Percentiles rank a stretch among this genome's conserved stretches.
phyloP scores from a whole-genome alignment of 108 stramenopile species.

The Pseudonitzschia multiseries region DNA sequence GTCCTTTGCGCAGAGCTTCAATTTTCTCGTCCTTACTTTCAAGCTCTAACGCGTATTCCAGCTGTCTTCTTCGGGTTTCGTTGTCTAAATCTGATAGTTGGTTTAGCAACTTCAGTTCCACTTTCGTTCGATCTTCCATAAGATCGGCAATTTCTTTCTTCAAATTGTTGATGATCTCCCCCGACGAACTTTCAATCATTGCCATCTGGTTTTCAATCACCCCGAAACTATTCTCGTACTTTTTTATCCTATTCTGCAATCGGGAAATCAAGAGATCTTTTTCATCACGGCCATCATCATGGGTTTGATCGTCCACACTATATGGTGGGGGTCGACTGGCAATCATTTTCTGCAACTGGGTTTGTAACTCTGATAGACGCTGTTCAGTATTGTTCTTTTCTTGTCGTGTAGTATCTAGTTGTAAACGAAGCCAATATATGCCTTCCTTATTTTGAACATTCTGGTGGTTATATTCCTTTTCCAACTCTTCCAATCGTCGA shows the following conservation, averaged over 20 bases:
- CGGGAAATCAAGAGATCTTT: constrained; percentile 8
- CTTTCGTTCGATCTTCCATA: constrained; percentile 54
- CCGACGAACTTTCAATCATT: constrained; percentile 67
- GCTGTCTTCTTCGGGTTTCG: constrained; percentile 30
- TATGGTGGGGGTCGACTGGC: neutral
- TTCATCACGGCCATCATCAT: neutral
- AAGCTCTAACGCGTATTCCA: constrained; percentile 15
- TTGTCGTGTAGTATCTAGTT: constrained; percentile 38
- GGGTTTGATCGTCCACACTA: neutral
- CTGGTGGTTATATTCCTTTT: constrained; percentile 33
- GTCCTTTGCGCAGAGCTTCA: constrained; percentile 9
- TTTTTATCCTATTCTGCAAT: constrained; percentile 18
- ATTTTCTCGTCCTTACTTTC: constrained; percentile 25
- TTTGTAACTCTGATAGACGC: constrained; percentile 36
- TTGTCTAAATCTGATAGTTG: constrained; percentile 58
- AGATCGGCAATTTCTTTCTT: constrained; percentile 78
- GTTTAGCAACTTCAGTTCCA: constrained; percentile 68
- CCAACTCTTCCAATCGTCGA: constrained; percentile 20
- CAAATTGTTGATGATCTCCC: constrained; percentile 58
- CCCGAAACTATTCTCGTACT: constrained; percentile 30
- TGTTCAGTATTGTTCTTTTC: constrained; percentile 51
- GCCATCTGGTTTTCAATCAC: constrained; percentile 56
- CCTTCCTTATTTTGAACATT: constrained; percentile 41
- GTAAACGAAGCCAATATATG: constrained; percentile 41
- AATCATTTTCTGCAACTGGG: constrained; percentile 33